phyloP scores from a whole-genome alignment of 2,329 filamentous ascomycete genomes.

The Monilinia fructicola region DNA sequence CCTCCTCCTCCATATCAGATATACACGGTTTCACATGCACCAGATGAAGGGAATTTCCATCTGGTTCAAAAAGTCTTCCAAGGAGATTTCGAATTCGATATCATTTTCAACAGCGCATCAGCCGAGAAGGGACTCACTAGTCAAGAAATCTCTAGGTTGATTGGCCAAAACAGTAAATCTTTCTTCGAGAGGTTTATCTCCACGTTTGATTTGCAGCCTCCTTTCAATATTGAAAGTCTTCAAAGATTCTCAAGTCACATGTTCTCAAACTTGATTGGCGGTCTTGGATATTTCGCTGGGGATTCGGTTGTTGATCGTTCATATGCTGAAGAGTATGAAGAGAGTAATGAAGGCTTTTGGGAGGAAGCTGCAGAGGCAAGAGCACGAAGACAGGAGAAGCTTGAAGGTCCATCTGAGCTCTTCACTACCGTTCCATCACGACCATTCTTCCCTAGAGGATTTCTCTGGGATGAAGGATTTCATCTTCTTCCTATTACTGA shows the following conservation, averaged over 20 bases:
- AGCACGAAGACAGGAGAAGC: conserved; percentile 62
- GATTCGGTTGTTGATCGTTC: conserved; percentile 86
- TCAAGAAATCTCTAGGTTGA: conserved; percentile 67
- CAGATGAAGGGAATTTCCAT: conserved; percentile 75
- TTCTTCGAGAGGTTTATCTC: conserved; percentile 75
- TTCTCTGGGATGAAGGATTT: conserved; percentile 98
- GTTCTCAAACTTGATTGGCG: conserved; percentile 91
- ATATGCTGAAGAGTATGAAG: conserved; percentile 88
- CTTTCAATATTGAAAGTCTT: conserved; percentile 74
- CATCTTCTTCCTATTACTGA: conserved; percentile 88
- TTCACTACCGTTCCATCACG: conserved; percentile 90
- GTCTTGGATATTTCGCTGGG: conserved; percentile 93
- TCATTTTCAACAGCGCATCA: conserved; percentile 82
- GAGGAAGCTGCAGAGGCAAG: conserved; percentile 82
- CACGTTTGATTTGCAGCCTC: conserved; percentile 70
- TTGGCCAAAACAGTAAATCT: conserved; percentile 61
- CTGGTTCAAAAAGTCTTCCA: conserved; percentile 89
- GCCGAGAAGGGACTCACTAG: conserved; percentile 54
- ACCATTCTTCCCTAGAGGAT: conserved; percentile 94
- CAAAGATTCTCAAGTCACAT: conserved; percentile 80
- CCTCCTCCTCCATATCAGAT: conserved; percentile 81
- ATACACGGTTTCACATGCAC: conserved; percentile 72
- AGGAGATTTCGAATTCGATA: conserved; percentile 88
- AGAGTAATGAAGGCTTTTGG: conserved; percentile 95
- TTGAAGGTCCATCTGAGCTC: conserved; percentile 82